Evolutionary conservation across 208 protist genomes (phyloP).

Genomic region (Naegleria lovaniensis): DNA sequence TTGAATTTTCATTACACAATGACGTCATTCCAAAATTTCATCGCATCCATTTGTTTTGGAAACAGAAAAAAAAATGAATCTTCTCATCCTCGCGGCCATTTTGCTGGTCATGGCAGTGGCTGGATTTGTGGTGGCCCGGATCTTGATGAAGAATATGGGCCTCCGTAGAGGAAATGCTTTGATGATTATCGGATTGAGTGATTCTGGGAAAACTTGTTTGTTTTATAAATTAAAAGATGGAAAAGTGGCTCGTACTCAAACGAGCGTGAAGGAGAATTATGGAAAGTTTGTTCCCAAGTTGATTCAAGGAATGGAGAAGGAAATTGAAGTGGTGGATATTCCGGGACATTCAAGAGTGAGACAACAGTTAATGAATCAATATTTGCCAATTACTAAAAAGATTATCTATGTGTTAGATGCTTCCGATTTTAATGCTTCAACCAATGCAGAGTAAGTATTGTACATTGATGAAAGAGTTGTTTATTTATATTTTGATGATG

Average conservation of each 20-base stretch:
- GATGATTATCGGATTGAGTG: not conserved
- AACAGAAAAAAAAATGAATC: not conserved
- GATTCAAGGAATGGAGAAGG: not conserved
- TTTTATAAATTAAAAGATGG: conserved; percentile 2
- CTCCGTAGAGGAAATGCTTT: not conserved
- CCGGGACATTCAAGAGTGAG: not conserved
- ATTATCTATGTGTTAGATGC: not conserved
- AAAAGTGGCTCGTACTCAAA: not conserved
- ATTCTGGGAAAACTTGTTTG: not conserved
- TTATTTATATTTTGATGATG: not conserved
- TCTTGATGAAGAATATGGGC: not conserved
- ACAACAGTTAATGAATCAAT: not conserved
- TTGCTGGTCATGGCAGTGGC: too few species aligned
- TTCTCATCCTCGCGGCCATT: not conserved
- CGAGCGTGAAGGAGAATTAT: not conserved
- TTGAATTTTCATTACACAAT: too few species aligned
- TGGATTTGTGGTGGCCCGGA: not conserved
- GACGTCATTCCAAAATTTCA: not conserved
- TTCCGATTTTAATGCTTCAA: not conserved
- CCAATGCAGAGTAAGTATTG: not conserved
- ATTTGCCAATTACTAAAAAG: conserved; percentile 3
- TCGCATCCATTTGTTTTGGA: too few species aligned
- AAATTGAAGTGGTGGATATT: not conserved
- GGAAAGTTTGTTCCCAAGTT: not conserved
- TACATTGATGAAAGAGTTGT: not conserved